Percentiles rank a stretch among this genome's conserved stretches.
Conservation (phyloP, 163 green algal species). For the Chloroidium sp. region DNA sequence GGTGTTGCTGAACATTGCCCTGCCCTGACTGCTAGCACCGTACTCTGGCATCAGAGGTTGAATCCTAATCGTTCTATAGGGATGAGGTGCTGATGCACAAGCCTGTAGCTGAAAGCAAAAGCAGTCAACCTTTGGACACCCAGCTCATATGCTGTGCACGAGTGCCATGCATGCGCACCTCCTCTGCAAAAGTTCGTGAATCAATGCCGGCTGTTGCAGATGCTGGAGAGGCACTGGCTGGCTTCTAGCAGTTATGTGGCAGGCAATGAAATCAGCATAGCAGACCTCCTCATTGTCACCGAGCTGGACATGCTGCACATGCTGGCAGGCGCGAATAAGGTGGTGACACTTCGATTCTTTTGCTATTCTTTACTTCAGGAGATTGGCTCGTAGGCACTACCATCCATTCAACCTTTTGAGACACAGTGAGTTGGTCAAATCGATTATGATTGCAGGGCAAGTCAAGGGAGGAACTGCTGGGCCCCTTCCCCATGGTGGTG, state of each 20-base stretch:
- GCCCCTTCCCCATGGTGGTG: too few species aligned
- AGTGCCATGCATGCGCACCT: neutral
- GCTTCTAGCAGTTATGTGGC: slow-evolving; percentile 8
- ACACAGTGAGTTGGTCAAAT: too few species aligned
- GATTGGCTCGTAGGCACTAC: too few species aligned
- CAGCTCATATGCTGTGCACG: neutral
- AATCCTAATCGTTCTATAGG: too few species aligned
- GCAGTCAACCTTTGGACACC: neutral
- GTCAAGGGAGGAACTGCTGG: too few species aligned
- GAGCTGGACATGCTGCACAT: slow-evolving; percentile 17
- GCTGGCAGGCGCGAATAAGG: slow-evolving; percentile 2
- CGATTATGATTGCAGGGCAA: too few species aligned
- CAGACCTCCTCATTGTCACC: slow-evolving; percentile 16
- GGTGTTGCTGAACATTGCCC: too few species aligned
- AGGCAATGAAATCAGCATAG: slow-evolving; percentile 17
- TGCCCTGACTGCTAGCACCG: too few species aligned
- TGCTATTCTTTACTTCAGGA: too few species aligned
- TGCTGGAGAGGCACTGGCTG: slow-evolving; percentile 19
- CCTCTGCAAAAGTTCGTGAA: neutral
- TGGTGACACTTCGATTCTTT: neutral
- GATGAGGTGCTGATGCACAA: neutral
- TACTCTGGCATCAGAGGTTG: too few species aligned
- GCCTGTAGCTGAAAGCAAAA: neutral
- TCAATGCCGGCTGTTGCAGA: slow-evolving; percentile 4
- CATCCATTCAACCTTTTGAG: too few species aligned